Conservation (phyloP, 345 rosid genomes). For the Populus euphratica region DNA sequence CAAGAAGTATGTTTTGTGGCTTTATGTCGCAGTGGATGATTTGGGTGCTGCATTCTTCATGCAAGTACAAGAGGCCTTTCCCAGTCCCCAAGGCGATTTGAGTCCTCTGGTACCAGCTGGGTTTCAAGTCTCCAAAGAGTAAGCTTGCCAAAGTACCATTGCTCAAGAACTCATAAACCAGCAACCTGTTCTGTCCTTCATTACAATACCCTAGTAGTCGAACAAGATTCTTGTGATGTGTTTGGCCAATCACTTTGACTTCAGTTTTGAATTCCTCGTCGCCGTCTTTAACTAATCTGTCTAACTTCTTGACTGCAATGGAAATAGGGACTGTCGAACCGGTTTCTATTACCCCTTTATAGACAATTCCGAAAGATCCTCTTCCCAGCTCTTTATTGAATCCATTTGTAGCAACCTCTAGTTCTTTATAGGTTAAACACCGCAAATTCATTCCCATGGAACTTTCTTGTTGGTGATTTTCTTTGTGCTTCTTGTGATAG, state of each 20-base stretch:
- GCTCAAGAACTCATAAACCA: constrained; percentile 38
- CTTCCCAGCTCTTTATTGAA: constrained; percentile 33
- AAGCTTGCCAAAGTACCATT: constrained; percentile 28
- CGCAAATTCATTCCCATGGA: constrained; percentile 9
- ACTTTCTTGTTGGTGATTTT: background rate
- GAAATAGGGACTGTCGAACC: background rate
- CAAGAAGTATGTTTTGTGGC: constrained; percentile 39
- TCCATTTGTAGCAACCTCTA: constrained; percentile 20
- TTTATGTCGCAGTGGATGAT: constrained; percentile 43
- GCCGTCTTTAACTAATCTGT: constrained; percentile 8
- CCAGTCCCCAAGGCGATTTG: constrained; percentile 32
- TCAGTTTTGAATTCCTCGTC: constrained; percentile 37
- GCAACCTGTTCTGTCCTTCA: constrained; percentile 29
- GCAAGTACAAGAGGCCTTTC: constrained; percentile 36
- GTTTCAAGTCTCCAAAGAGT: constrained; percentile 21
- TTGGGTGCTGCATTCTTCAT: constrained; percentile 35
- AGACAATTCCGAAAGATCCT: constrained; percentile 31
- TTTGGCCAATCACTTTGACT: constrained; percentile 30
- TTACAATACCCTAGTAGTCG: constrained; percentile 35
- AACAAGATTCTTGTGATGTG: constrained; percentile 46
- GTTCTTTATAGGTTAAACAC: constrained; percentile 21
- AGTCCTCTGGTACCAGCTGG: constrained; percentile 27
- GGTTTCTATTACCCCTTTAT: constrained; percentile 23
- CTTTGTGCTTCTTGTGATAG: background rate
- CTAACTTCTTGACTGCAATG: constrained; percentile 33